Evolutionary conservation across 2,329 filamentous ascomycete species (phyloP).

Genomic region (Trichophyton benhamiae): DNA sequence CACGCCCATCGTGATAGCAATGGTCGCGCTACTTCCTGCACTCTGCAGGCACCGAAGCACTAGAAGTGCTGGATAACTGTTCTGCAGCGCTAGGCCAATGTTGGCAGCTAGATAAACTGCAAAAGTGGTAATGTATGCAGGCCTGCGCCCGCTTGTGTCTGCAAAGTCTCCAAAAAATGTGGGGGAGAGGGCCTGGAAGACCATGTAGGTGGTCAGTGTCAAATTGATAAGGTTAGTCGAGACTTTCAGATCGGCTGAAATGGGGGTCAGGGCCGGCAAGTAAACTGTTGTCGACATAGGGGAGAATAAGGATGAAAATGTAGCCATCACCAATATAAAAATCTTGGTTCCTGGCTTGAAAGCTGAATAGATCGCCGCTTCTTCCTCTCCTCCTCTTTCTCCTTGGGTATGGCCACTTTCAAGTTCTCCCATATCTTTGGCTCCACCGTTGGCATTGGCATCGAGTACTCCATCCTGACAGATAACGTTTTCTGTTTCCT

Average conservation of each 20-base stretch:
- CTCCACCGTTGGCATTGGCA: too few relatives aligned
- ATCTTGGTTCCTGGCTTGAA: constrained; percentile 1
- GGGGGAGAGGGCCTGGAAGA: constrained; percentile 49
- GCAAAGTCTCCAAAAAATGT: constrained; percentile 51
- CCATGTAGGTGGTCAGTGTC: constrained; percentile 41
- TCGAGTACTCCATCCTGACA: too few relatives aligned
- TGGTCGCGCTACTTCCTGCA: constrained; percentile 52
- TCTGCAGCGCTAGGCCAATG: constrained; percentile 48
- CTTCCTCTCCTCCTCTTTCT: not conserved
- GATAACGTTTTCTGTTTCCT: too few relatives aligned
- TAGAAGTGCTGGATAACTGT: constrained; percentile 46
- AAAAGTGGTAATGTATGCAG: constrained; percentile 48
- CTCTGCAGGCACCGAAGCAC: constrained; percentile 52
- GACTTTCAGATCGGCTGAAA: constrained; percentile 29
- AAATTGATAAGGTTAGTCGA: constrained; percentile 36
- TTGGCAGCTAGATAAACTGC: constrained; percentile 47
- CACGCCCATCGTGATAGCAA: constrained; percentile 59
- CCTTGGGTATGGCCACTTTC: not conserved
- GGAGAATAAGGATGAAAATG: constrained; percentile 8
- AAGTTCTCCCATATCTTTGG: too few relatives aligned
- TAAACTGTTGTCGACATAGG: constrained; percentile 33
- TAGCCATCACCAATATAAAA: constrained; percentile 7
- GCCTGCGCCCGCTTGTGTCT: constrained; percentile 49
- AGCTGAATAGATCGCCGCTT: not conserved
- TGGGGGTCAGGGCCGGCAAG: constrained; percentile 27